These are phyloP conservation scores for Vanderwaltozyma tropicalis DNA, from an alignment of 805 yeast species.

Conservation along the genomic window DNA sequence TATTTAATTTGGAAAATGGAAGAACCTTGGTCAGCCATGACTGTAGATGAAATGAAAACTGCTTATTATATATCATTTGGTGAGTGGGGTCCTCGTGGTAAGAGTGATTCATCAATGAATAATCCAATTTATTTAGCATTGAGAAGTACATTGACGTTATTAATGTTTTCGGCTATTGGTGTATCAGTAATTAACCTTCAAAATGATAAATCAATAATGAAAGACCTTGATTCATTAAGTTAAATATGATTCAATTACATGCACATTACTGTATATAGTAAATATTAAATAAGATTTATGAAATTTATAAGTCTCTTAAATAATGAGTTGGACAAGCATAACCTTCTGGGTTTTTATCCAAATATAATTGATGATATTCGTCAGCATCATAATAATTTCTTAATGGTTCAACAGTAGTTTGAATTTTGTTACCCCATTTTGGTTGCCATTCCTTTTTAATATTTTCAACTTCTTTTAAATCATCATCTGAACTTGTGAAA, in stretches of 20 bases:
- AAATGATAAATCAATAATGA: constrained; percentile 3
- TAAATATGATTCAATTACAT: too few relatives aligned
- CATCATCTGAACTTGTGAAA: constrained; percentile 46
- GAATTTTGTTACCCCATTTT: constrained; percentile 59
- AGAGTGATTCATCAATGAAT: constrained; percentile 1
- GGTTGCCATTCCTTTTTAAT: constrained; percentile 50
- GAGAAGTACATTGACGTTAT: constrained; percentile 16
- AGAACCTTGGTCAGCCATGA: constrained; percentile 26
- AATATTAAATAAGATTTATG: too few relatives aligned
- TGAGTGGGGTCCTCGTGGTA: constrained; percentile 29
- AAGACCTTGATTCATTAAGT: neutral
- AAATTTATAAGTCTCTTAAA: constrained; percentile 36
- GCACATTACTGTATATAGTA: neutral
- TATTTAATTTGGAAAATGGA: constrained; percentile 27
- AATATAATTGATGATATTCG: constrained; percentile 80
- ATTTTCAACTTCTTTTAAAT: constrained; percentile 34
- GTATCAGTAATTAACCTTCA: constrained; percentile 6
- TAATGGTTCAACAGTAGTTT: constrained; percentile 60
- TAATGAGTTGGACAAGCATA: constrained; percentile 88
- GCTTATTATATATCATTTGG: constrained; percentile 31
- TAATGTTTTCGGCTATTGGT: constrained; percentile 13
- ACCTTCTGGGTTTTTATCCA: constrained; percentile 72
- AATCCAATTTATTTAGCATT: constrained; percentile 11
- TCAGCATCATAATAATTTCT: constrained; percentile 85
- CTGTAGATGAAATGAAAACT: constrained; percentile 22